Evolutionary conservation across 257 asterid species (phyloP).

Genomic region (Apocynum venetum): DNA sequence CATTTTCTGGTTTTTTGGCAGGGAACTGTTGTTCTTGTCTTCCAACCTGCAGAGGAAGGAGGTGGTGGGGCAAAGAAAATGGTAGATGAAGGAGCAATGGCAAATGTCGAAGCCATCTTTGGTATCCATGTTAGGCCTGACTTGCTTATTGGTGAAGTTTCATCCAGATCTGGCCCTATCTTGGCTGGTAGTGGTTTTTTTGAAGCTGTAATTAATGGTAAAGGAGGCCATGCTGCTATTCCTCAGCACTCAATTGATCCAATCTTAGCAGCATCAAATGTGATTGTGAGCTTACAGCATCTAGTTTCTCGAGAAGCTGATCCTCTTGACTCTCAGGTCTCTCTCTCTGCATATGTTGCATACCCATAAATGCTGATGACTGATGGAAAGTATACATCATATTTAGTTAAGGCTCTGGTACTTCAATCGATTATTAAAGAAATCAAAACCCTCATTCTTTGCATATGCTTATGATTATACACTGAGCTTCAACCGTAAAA

Average conservation of each 20-base stretch:
- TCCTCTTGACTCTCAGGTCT: slow-evolving; percentile 91
- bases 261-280: slow-evolving; percentile 79
- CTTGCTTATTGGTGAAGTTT: slow-evolving; percentile 51
- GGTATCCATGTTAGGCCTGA: slow-evolving; percentile 51
- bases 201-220: slow-evolving; percentile 87
- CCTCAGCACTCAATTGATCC: slow-evolving; percentile 95
- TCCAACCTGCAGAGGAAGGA: slow-evolving; percentile 99
- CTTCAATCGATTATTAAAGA: not conserved
- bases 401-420: not conserved
- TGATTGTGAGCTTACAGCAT: slow-evolving; percentile 81
- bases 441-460: not conserved
- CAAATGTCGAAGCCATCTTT: slow-evolving; percentile 75
- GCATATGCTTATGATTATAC: not conserved
- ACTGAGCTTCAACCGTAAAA: not conserved
- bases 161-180: slow-evolving; percentile 62
- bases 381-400: not conserved
- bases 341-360: not conserved
- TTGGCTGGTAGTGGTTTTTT: slow-evolving; percentile 83
- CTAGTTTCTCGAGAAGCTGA: slow-evolving; percentile 92
- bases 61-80: slow-evolving; percentile 89
- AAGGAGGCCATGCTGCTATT: slow-evolving; percentile 96
- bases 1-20: slow-evolving; percentile 22
- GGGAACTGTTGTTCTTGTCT: slow-evolving; percentile 91
- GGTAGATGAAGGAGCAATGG: slow-evolving; percentile 73
- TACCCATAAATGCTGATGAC: not conserved